These are phyloP conservation scores for Plasmodium berghei DNA, from an alignment of 169 alveolate species.

Conservation along the genomic window DNA sequence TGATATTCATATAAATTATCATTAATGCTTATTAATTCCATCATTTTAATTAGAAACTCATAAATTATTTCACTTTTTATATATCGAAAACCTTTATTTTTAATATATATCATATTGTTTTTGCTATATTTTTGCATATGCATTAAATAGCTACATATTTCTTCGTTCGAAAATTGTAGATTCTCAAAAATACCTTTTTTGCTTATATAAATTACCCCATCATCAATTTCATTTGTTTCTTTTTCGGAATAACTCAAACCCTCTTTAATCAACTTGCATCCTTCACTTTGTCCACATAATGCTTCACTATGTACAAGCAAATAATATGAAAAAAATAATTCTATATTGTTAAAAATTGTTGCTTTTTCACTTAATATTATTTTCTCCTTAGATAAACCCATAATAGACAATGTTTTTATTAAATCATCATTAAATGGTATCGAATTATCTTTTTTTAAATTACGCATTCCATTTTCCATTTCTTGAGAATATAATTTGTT, in stretches of 20 bases:
- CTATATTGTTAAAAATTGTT: constrained; percentile 55
- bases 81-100: constrained; percentile 66
- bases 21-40: constrained; percentile 60
- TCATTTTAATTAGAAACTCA: constrained; percentile 53
- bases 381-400: constrained; percentile 72
- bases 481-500: not conserved
- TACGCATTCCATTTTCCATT: not conserved
- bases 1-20: constrained; percentile 53
- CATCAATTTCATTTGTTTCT: constrained; percentile 9
- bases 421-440: constrained; percentile 20
- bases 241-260: not conserved
- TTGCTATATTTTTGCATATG: constrained; percentile 72
- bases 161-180: constrained; percentile 68
- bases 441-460: not conserved
- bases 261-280: not conserved
- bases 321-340: constrained; percentile 47
- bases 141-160: constrained; percentile 58
- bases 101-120: constrained; percentile 41
- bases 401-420: constrained; percentile 60
- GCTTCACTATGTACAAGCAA: constrained; percentile 40
- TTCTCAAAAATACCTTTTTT: constrained; percentile 59
- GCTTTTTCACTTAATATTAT: constrained; percentile 53
- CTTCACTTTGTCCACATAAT: not conserved
- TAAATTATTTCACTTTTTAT: constrained; percentile 59
- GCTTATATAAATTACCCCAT: constrained; percentile 63